These are phyloP conservation scores for Phaeomoniella chlamydospora DNA, from an alignment of 2,329 filamentous ascomycete species.

Conservation along the genomic window DNA sequence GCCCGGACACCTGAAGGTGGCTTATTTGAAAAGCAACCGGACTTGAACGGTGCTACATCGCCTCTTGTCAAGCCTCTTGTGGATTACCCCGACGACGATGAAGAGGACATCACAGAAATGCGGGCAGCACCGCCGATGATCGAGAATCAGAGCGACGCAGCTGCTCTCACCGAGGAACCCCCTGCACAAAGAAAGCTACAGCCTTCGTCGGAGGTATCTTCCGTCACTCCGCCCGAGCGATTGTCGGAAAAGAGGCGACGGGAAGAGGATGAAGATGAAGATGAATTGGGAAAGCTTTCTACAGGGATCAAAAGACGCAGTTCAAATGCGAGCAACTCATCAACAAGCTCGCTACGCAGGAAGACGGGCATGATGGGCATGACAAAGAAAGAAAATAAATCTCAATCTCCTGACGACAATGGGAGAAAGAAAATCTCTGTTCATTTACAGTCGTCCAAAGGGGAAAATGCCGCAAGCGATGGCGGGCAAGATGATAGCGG, in stretches of 20 bases:
- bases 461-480: background rate
- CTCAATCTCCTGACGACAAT: background rate
- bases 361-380: conserved; percentile 15
- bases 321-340: conserved; percentile 20
- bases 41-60: conserved; percentile 46
- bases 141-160: conserved; percentile 8
- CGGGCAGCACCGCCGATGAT: conserved; percentile 12
- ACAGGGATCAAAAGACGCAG: conserved; percentile 29
- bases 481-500: background rate
- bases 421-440: background rate
- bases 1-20: conserved; percentile 14
- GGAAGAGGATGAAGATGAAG: conserved; percentile 79
- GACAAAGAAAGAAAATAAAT: background rate
- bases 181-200: conserved; percentile 6
- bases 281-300: conserved; percentile 75
- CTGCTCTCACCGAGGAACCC: conserved; percentile 1
- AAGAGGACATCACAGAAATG: conserved; percentile 28
- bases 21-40: conserved; percentile 13
- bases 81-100: conserved; percentile 85
- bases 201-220: conserved; percentile 17
- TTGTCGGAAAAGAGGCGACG: conserved; percentile 78
- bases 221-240: conserved; percentile 50
- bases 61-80: conserved; percentile 60
- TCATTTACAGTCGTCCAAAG: background rate
- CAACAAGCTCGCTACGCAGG: conserved; percentile 12